Evolutionary conservation across 257 asterid species (phyloP).

Genomic region (Solanum pennellii): DNA sequence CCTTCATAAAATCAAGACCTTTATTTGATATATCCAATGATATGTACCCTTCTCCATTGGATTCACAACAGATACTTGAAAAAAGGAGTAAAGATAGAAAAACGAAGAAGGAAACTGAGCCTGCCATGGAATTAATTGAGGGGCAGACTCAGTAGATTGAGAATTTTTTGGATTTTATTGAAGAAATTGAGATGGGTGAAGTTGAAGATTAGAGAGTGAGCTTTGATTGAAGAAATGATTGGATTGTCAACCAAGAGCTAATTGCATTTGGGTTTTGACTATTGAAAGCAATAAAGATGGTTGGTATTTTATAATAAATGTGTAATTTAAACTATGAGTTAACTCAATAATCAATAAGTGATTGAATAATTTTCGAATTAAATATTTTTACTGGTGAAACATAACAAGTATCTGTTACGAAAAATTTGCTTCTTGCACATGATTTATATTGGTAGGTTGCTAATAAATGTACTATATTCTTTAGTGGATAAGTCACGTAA

Average conservation of each 20-base stretch:
- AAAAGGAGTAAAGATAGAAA: conserved; percentile 7
- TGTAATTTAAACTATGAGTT: not conserved
- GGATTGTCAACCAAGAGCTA: not conserved
- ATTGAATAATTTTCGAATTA: no score
- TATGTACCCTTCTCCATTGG: conserved; percentile 46
- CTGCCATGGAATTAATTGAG: conserved; percentile 20
- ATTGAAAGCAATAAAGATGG: not conserved
- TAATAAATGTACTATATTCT: not conserved
- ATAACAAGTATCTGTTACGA: no score
- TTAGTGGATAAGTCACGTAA: not conserved
- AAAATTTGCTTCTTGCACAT: not conserved
- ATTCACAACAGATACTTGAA: conserved; percentile 13
- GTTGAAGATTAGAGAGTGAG: not conserved
- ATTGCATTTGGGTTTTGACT: not conserved
- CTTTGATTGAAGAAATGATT: not conserved
- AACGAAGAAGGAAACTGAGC: conserved; percentile 1
- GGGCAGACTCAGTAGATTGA: not conserved
- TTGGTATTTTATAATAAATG: not conserved
- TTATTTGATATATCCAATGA: conserved; percentile 45
- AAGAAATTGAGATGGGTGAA: not conserved
- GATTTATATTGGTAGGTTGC: not conserved
- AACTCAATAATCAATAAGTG: not conserved
- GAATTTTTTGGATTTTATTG: not conserved
- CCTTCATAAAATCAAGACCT: conserved; percentile 74
- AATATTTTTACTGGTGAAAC: no score